phyloP scores from a whole-genome alignment of 352 stramenopile genomes.

The Globisporangium orthogonon region DNA sequence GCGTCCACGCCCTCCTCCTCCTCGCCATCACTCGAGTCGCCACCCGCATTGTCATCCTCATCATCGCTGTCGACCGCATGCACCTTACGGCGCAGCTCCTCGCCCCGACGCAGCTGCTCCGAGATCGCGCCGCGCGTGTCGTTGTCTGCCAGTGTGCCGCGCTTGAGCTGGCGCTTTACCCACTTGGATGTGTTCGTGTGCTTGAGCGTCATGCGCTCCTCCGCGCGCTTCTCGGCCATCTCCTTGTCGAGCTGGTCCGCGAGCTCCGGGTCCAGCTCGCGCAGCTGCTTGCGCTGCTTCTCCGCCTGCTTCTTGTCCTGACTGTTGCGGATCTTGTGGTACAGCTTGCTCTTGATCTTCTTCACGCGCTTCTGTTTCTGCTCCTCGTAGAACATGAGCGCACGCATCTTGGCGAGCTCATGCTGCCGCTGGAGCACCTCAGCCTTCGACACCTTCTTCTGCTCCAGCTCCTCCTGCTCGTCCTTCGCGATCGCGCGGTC shows the following conservation, averaged over 20 bases:
- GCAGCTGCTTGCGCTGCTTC: constrained; percentile 77
- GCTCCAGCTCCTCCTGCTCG: constrained; percentile 65
- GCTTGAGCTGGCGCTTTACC: constrained; percentile 92
- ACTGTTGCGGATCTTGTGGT: constrained; percentile 96
- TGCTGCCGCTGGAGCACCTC: constrained; percentile 84
- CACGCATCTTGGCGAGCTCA: constrained; percentile 94
- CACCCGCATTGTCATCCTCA: constrained; percentile 39
- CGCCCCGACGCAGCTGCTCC: constrained; percentile 81
- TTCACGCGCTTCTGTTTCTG: constrained; percentile 97
- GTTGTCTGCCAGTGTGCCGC: constrained; percentile 88
- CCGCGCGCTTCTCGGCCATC: constrained; percentile 88
- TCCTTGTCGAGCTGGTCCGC: constrained; percentile 74
- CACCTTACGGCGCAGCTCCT: constrained; percentile 94
- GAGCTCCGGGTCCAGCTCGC: constrained; percentile 69
- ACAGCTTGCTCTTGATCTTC: constrained; percentile 99
- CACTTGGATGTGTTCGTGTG: constrained; percentile 98
- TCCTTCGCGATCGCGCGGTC: constrained; percentile 55
- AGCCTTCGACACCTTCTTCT: constrained; percentile 63
- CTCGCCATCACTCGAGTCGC: constrained; percentile 37
- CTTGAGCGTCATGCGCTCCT: constrained; percentile 96
- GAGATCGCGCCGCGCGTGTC: constrained; percentile 89
- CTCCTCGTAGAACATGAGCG: constrained; percentile 98
- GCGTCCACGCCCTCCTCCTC: constrained; percentile 37
- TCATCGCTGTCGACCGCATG: constrained; percentile 61
- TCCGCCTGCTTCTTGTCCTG: constrained; percentile 86